Conservation (phyloP, 345 rosid genomes). For the thale cress (Arabidopsis thaliana) region DNA sequence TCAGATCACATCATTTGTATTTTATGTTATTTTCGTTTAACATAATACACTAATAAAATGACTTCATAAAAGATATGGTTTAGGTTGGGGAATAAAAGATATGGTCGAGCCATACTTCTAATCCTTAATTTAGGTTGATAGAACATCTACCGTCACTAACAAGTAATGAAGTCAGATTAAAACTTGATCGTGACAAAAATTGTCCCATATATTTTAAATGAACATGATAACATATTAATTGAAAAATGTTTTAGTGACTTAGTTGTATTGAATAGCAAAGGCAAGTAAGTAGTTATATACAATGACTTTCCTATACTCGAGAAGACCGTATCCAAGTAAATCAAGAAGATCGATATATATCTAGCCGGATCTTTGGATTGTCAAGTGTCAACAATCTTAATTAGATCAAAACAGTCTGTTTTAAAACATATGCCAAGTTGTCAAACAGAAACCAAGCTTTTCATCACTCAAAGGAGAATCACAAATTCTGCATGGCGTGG, state of each 20-base stretch:
- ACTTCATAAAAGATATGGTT: conserved; percentile 18
- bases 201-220: not conserved
- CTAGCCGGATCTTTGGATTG: no score
- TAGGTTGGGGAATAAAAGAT: conserved; percentile 4
- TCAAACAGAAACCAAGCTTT: no score
- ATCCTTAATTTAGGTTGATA: not conserved
- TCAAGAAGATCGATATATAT: no score
- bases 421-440: no score
- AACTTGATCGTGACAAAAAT: not conserved
- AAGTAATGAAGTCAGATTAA: not conserved
- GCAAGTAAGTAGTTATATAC: no score
- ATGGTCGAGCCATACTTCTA: conserved; percentile 15
- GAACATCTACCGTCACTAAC: conserved; percentile 3
- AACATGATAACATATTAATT: not conserved
- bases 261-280: no score
- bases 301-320: no score
- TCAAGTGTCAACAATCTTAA: no score
- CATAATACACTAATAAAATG: conserved; percentile 9
- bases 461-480: not conserved
- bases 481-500: not conserved
- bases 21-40: not conserved
- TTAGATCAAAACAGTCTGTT: no score
- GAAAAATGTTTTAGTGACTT: no score
- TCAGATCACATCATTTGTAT: conserved; percentile 30
- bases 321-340: no score